A percentile compares a stretch with the other conserved stretches of the same genome.
phyloP scores from a whole-genome alignment of 2,329 filamentous ascomycete genomes.

The Microsporum canis region DNA sequence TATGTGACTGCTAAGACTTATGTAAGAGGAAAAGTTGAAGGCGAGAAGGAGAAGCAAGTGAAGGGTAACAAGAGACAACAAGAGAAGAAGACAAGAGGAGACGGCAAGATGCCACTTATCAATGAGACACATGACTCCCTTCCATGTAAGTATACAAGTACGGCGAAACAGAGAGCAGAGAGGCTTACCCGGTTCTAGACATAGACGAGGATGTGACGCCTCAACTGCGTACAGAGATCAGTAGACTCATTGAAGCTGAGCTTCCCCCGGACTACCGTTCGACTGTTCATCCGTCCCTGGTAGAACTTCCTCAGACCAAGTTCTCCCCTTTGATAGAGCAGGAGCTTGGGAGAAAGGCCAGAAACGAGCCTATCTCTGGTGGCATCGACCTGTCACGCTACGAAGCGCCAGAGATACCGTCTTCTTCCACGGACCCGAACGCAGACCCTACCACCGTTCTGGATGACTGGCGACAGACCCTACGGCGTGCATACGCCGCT shows the following conservation, averaged over 20 bases:
- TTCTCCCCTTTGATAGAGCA: constrained; percentile 56
- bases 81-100: neutral
- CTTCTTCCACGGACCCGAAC: constrained; percentile 23
- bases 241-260: constrained; percentile 59
- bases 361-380: constrained; percentile 46
- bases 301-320: constrained; percentile 39
- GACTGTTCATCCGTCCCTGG: constrained; percentile 48
- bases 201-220: constrained; percentile 62
- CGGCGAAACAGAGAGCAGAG: neutral
- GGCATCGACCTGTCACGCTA: constrained; percentile 72
- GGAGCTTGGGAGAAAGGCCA: constrained; percentile 57
- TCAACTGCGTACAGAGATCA: constrained; percentile 52
- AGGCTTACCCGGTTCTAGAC: constrained; percentile 42
- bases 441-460: constrained; percentile 25
- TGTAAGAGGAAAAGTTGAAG: neutral
- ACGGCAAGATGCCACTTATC: constrained; percentile 52
- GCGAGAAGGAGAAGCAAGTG: neutral
- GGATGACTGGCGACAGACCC: constrained; percentile 39
- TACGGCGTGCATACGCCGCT: constrained; percentile 47
- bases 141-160: constrained; percentile 51
- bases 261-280: constrained; percentile 40
- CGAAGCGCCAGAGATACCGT: constrained; percentile 57
- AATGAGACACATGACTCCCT: constrained; percentile 66
- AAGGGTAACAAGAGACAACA: neutral
- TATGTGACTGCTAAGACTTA: neutral